Evolutionary conservation across 23 red algal species (phyloP), one percentile per base, ranked within the genome.

Genomic region (Gracilariopsis chorda): DNA sequence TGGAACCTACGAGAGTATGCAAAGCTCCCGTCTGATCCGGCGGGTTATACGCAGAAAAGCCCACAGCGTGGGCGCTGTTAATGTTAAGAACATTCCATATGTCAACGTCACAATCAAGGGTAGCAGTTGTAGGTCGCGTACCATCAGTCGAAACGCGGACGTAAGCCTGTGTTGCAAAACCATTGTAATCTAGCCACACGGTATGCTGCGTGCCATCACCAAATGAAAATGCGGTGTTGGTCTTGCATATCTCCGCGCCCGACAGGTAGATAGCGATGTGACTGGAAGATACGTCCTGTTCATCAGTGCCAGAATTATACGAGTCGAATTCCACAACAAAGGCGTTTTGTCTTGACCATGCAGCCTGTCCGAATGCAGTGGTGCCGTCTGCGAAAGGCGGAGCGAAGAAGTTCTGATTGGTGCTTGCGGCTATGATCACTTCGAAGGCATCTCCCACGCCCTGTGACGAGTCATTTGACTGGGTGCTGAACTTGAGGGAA

Each of bases 291-390:
- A 20, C 36, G 48, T 91, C 88, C 49, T 91, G 73, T 56, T 91
- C 88, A 51, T 46, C 49, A 17, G 88, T 6, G 21, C 88, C 88
- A 35, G 88, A 91, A 82, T 91, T 65, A 59, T 64, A 71, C 40
- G 88, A 68, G 68, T 91, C 88, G 52, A 91, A 82, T 59, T 91
- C 88, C 19, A 91, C 65, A 20, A 91, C 88, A 69, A 91, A 82
- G 17, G 88, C 88, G 30, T 91, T 91, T 21, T 58, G 88, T 20
- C 88, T 51, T 29, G 75, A 82, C 88, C 88, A 91, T 39, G 74
- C 88, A 51, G 88, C 53, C 41, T 65, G 45, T 23, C 77, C 75
- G 44, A 39, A 53, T 35, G 11, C 57, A 34, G 43, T 20, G 25
- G 63, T 46, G 16, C 75, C 74, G 2, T 41, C 46, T 20, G 75